Conservation (phyloP, 2,329 filamentous ascomycete genomes). For the Massarina eburnea region DNA sequence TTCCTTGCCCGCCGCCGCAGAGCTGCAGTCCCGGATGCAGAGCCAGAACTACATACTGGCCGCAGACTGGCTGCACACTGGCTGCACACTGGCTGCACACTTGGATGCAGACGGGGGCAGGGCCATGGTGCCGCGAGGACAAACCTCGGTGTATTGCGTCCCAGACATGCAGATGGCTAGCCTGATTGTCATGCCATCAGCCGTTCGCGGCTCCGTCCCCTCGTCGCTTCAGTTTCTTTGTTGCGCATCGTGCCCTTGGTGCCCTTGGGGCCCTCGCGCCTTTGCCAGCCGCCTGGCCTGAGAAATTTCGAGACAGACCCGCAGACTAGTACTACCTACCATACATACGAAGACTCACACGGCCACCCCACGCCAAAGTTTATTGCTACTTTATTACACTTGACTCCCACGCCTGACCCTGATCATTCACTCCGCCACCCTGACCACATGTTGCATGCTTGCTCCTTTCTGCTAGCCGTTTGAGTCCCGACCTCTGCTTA, state of each 20-base stretch:
- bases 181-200: constrained; percentile 3
- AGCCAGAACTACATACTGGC: too few relatives aligned
- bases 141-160: background rate
- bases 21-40: too few relatives aligned
- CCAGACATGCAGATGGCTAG: background rate
- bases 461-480: too few relatives aligned
- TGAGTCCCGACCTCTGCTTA: too few relatives aligned
- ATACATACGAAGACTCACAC: background rate
- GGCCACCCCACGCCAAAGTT: background rate
- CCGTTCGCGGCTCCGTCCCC: background rate
- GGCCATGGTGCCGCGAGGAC: background rate
- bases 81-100: too few relatives aligned
- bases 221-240: constrained; percentile 2
- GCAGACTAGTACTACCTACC: background rate
- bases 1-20: too few relatives aligned
- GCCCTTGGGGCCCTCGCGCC: too few relatives aligned
- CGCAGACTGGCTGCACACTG: too few relatives aligned
- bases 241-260: background rate
- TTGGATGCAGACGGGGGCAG: background rate
- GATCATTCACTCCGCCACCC: background rate
- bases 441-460: background rate
- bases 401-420: background rate
- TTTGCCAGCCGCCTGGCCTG: background rate
- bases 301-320: background rate
- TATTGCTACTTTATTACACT: background rate